phyloP scores from a whole-genome alignment of 1,139 yeast genomes.

The Eremothecium cymbalariae region DNA sequence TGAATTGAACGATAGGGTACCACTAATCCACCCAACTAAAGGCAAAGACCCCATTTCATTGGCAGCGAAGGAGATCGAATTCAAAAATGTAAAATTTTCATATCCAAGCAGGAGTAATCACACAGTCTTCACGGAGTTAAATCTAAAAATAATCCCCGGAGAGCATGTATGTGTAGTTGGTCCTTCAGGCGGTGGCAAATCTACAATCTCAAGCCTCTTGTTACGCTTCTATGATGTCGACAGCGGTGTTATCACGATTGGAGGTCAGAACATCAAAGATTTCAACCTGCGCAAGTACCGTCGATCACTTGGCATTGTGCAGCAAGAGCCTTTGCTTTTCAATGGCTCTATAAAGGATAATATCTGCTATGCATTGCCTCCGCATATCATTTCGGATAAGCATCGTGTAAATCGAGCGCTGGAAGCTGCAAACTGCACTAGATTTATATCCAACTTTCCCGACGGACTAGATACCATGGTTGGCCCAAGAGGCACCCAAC shows the following conservation, averaged over 20 bases:
- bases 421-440: constrained; percentile 58
- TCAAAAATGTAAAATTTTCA: constrained; percentile 59
- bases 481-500: constrained; percentile 81
- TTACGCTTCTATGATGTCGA: constrained; percentile 60
- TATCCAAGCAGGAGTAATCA: constrained; percentile 89
- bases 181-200: constrained; percentile 87
- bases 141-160: constrained; percentile 54
- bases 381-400: constrained; percentile 40
- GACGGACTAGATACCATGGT: constrained; percentile 73
- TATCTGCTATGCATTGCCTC: constrained; percentile 57
- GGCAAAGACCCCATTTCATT: constrained; percentile 37
- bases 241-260: constrained; percentile 57
- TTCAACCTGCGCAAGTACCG: constrained; percentile 67
- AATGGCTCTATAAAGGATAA: constrained; percentile 75
- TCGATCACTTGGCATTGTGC: constrained; percentile 71
- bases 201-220: constrained; percentile 69
- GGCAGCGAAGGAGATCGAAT: constrained; percentile 46
- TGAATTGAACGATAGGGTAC: constrained; percentile 75
- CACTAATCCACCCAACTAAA: constrained; percentile 56
- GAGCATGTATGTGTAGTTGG: constrained; percentile 87
- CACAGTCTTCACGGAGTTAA: constrained; percentile 55
- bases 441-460: constrained; percentile 66
- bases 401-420: constrained; percentile 23
- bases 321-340: constrained; percentile 79
- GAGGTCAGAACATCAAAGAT: constrained; percentile 55